phyloP scores from a whole-genome alignment of 2,329 filamentous ascomycete genomes.

The Aspergillus sp. region DNA sequence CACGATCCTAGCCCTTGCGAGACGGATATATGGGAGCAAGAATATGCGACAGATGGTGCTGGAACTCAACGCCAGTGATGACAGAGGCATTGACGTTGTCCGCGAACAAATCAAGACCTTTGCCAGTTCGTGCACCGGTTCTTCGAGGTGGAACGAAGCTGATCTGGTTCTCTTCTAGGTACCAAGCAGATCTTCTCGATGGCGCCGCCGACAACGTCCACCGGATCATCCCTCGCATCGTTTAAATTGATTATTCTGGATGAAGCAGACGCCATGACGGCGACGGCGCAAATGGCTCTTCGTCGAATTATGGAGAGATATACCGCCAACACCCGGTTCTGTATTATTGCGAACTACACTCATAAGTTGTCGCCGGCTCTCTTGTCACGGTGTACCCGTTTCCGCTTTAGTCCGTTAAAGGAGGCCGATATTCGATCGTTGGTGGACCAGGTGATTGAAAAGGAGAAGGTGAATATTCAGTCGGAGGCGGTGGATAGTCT shows the following conservation, averaged over 20 bases:
- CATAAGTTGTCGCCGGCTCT: conserved; percentile 94
- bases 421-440: conserved; percentile 75
- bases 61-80: conserved; percentile 94
- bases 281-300: conserved; percentile 94
- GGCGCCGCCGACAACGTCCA: conserved; percentile 40
- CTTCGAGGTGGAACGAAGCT: neutral
- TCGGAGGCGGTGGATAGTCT: conserved; percentile 74
- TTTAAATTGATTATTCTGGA: conserved; percentile 98
- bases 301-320: conserved; percentile 99
- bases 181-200: conserved; percentile 95
- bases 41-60: conserved; percentile 99
- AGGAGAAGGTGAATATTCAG: conserved; percentile 79
- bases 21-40: conserved; percentile 81
- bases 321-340: conserved; percentile 94
- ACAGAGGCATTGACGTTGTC: conserved; percentile 95
- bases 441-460: conserved; percentile 82
- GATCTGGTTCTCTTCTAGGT: conserved; percentile 19
- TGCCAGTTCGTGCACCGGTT: conserved; percentile 52
- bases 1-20: conserved; percentile 85
- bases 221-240: conserved; percentile 52
- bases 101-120: conserved; percentile 99
- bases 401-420: conserved; percentile 89
- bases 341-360: conserved; percentile 97
- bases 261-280: conserved; percentile 99
- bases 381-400: conserved; percentile 86